A percentile compares a stretch with the other conserved stretches of the same genome.
Evolutionary conservation across 2,329 filamentous ascomycete species (phyloP).

Genomic region (Cytospora paraplurivora): DNA sequence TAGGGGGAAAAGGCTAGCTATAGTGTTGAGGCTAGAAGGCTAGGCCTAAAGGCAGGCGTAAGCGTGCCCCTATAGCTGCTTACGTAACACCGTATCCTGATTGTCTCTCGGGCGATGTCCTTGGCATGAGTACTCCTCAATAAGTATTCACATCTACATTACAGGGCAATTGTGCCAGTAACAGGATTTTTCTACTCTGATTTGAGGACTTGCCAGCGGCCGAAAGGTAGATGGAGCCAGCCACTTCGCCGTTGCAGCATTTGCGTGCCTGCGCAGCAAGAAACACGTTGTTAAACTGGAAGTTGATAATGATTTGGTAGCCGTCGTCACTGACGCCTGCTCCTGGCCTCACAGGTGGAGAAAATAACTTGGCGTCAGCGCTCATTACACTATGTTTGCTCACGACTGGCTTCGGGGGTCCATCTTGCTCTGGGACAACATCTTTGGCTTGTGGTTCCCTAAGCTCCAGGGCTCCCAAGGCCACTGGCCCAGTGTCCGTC

Average conservation of each 20-base stretch:
- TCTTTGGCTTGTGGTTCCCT: not conserved
- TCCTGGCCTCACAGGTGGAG: constrained; percentile 40
- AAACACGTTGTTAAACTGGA: constrained; percentile 32
- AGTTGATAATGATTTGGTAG: constrained; percentile 35
- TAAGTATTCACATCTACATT: constrained; percentile 31
- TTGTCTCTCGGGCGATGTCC: constrained; percentile 23
- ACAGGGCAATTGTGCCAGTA: constrained; percentile 30
- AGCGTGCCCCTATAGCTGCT: too few species aligned
- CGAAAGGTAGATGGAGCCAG: constrained; percentile 37
- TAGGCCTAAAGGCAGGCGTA: too few species aligned
- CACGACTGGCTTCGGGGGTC: constrained; percentile 33
- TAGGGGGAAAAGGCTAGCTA: too few species aligned
- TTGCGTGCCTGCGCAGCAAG: constrained; percentile 28
- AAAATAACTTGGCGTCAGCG: constrained; percentile 40
- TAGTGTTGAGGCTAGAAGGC: too few species aligned
- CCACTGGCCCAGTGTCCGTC: too few species aligned
- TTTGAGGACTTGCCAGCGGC: constrained; percentile 12
- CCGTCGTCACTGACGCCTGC: constrained; percentile 41
- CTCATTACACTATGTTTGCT: constrained; percentile 37
- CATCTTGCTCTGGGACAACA: constrained; percentile 1
- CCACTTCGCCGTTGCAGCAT: constrained; percentile 18
- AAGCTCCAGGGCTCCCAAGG: not conserved
- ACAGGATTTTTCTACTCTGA: constrained; percentile 33
- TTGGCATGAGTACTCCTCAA: constrained; percentile 31
- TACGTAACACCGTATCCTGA: constrained; percentile 25